Evolutionary conservation across 208 protist species (phyloP), one percentile per base, ranked within the genome.

Genomic region (Crithidia fasciculata): DNA sequence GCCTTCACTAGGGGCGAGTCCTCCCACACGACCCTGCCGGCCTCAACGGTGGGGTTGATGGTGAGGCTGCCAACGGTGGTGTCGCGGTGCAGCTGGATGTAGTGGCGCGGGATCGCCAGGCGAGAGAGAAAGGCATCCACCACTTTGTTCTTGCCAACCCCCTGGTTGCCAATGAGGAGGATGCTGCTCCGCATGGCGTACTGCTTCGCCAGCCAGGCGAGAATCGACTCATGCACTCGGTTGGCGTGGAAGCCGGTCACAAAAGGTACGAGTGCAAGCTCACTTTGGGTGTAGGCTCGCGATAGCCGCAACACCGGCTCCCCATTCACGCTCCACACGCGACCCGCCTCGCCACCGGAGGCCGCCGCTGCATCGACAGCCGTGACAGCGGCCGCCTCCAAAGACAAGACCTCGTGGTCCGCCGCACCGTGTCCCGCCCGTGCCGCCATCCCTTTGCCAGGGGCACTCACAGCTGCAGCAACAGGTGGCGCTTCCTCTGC

Each of bases 71-170:
- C 90, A 3, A 98, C 95, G 16, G 94, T 97, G 16, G 89, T 96
- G 81, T 97, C 95, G 55, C 94, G 91, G 84, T 99, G 98, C 2
- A 99, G 94, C 77, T 99, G 98, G 50, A 99, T 90, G 78, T 99
- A 99, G 77, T 99, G 93, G 5, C 98, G 84, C 18, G 95, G 92
- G 19, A 89, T 69, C 43, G 76, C 65, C 18, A 98, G 74, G 2
- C 97, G 86, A n/a, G 93, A 74, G 4, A 98, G 82, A 65, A 98
- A 92, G 7, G 90, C 76, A 74, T 99, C 98, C 44, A 93, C 86
- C 55, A 99, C 84, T 80, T 98, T 98, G 85, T 99, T 99, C 82
- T 99, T 99, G 40, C 98, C 98, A 37, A 98, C 95, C 19, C 96
- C 92, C 66, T 99, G 98, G 67, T 97, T 98, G 58, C 97, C 97